Evolutionary conservation across 805 yeast species (phyloP).

Genomic region (Candida xyloterini): DNA sequence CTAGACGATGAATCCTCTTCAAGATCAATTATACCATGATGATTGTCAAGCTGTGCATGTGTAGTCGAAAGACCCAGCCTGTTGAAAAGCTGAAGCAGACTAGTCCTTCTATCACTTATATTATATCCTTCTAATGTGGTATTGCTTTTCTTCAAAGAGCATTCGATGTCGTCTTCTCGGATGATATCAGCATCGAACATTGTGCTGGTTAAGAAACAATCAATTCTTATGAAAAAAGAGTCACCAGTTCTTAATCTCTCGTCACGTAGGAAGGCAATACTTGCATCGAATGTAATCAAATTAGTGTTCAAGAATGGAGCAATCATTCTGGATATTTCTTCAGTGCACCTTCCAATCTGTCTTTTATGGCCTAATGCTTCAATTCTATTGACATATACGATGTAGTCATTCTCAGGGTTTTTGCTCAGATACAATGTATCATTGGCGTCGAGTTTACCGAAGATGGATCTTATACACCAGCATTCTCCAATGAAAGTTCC

Average conservation of each 20-base stretch:
- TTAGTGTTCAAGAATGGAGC: slow-evolving; percentile 60
- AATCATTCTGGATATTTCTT: slow-evolving; percentile 61
- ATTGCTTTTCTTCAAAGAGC: slow-evolving; percentile 5
- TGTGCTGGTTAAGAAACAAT: slow-evolving; percentile 47
- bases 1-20: slow-evolving; percentile 47
- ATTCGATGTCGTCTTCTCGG: slow-evolving; percentile 36
- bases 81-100: slow-evolving; percentile 17
- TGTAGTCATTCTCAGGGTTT: slow-evolving; percentile 19
- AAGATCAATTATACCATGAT: slow-evolving; percentile 46
- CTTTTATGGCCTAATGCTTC: slow-evolving; percentile 27
- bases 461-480: slow-evolving; percentile 69
- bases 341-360: slow-evolving; percentile 77
- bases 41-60: slow-evolving; percentile 15
- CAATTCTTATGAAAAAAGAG: slow-evolving; percentile 64
- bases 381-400: slow-evolving; percentile 25
- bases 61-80: slow-evolving; percentile 10
- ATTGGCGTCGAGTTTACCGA: slow-evolving; percentile 43
- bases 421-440: slow-evolving; percentile 29
- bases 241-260: slow-evolving; percentile 69
- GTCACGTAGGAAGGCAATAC: slow-evolving; percentile 54
- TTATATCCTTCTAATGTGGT: neutral
- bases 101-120: slow-evolving; percentile 3
- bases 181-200: slow-evolving; percentile 27
- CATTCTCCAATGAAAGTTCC: slow-evolving; percentile 62
- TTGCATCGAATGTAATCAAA: slow-evolving; percentile 53